phyloP scores from a whole-genome alignment of 805 yeast genomes.

The Wickerhamiella nectarea region DNA sequence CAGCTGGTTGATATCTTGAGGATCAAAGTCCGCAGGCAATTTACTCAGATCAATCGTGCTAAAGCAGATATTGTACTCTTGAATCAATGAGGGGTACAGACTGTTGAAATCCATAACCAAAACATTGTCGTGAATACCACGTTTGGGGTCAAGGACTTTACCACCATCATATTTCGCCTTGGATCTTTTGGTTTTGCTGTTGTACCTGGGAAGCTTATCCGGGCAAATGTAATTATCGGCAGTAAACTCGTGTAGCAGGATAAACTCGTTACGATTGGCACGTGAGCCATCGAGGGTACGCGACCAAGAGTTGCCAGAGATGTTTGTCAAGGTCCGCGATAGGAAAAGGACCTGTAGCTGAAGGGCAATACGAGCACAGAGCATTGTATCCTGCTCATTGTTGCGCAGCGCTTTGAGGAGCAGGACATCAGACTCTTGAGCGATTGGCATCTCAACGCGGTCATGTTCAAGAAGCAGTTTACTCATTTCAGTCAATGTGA shows the following conservation, averaged over 20 bases:
- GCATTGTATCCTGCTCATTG: conserved; percentile 48
- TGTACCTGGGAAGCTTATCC: conserved; percentile 34
- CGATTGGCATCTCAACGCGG: conserved; percentile 41
- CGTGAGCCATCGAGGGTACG: conserved; percentile 89
- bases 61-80: conserved; percentile 92
- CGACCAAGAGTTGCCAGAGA: conserved; percentile 97
- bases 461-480: conserved; percentile 57
- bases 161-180: conserved; percentile 84
- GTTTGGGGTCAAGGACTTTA: conserved; percentile 90
- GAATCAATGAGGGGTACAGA: conserved; percentile 91
- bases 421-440: conserved; percentile 36
- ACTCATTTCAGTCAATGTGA: conserved; percentile 89
- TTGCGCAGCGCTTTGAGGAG: conserved; percentile 60
- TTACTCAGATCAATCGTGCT: conserved; percentile 57
- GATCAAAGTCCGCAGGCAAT: conserved; percentile 34
- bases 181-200: conserved; percentile 32
- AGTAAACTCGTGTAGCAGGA: conserved; percentile 81
- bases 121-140: conserved; percentile 79
- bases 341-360: conserved; percentile 73
- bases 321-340: conserved; percentile 77
- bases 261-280: conserved; percentile 89
- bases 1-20: conserved; percentile 4
- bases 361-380: conserved; percentile 67
- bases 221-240: conserved; percentile 74
- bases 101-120: conserved; percentile 98